phyloP scores from a whole-genome alignment of 495 filamentous ascomycete genomes.

The Annulohypoxylon stygium region DNA sequence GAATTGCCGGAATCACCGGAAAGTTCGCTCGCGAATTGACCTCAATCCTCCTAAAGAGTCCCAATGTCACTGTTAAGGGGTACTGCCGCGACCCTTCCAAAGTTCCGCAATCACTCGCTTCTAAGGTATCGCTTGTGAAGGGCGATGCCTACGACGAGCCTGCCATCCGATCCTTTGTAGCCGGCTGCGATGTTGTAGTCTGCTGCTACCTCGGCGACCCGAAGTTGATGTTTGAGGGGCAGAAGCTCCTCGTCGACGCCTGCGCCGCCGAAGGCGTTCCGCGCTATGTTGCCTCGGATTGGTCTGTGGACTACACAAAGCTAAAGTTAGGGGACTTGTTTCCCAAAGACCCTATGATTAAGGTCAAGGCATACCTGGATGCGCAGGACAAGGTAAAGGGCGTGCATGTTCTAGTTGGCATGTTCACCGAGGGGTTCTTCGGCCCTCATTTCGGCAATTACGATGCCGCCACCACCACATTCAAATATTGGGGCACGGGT shows the following conservation, averaged over 20 bases:
- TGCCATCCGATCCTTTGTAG: slow-evolving; percentile 39
- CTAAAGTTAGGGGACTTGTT: slow-evolving; percentile 55
- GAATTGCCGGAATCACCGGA: slow-evolving; percentile 52
- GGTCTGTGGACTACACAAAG: slow-evolving; percentile 56
- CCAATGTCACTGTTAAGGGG: slow-evolving; percentile 48
- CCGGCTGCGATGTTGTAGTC: slow-evolving; percentile 50
- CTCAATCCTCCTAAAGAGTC: slow-evolving; percentile 40
- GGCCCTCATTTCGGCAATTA: slow-evolving; percentile 39
- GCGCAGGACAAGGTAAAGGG: slow-evolving; percentile 54
- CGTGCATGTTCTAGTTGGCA: slow-evolving; percentile 54
- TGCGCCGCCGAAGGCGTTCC: slow-evolving; percentile 56
- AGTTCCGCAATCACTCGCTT: slow-evolving; percentile 34
- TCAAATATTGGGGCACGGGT: slow-evolving; percentile 54
- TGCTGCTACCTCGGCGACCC: slow-evolving; percentile 61
- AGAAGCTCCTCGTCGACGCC: slow-evolving; percentile 60
- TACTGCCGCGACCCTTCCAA: slow-evolving; percentile 52
- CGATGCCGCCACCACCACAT: slow-evolving; percentile 37
- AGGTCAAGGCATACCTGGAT: slow-evolving; percentile 59
- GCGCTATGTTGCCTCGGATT: slow-evolving; percentile 62
- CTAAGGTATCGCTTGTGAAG: slow-evolving; percentile 39
- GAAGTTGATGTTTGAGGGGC: slow-evolving; percentile 60
- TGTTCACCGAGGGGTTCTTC: slow-evolving; percentile 50
- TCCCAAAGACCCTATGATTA: slow-evolving; percentile 61
- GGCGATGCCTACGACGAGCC: slow-evolving; percentile 41
- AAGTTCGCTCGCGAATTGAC: slow-evolving; percentile 50